Percentiles rank a stretch among this genome's conserved stretches.
phyloP scores from a whole-genome alignment of 2,329 filamentous ascomycete genomes.

The Beauveria caledonica region DNA sequence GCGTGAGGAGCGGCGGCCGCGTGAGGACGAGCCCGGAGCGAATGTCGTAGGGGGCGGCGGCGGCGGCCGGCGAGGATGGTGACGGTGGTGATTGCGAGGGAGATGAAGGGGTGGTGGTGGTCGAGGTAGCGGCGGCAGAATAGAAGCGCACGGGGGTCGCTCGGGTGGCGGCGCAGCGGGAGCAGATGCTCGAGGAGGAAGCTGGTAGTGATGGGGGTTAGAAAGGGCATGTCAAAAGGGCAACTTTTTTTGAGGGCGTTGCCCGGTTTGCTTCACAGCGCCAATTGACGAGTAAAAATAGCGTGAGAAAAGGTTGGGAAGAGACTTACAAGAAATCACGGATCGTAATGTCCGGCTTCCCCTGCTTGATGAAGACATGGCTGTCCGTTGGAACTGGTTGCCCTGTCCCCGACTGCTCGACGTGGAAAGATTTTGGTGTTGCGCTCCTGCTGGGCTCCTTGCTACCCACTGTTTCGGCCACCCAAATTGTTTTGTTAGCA shows the following conservation, averaged over 20 bases:
- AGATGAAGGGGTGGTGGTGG: slow-evolving; percentile 9
- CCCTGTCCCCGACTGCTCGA: background rate
- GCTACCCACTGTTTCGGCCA: background rate
- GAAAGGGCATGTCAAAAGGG: background rate
- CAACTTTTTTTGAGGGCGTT: no score
- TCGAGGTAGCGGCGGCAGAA: slow-evolving; percentile 22
- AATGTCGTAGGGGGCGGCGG: slow-evolving; percentile 36
- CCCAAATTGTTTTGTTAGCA: background rate
- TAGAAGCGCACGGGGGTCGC: slow-evolving; percentile 25
- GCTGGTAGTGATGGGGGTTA: slow-evolving; percentile 14
- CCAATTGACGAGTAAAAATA: slow-evolving; percentile 2
- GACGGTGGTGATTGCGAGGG: slow-evolving; percentile 9
- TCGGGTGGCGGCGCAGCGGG: slow-evolving; percentile 29
- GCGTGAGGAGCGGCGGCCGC: slow-evolving; percentile 79
- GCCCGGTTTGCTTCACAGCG: background rate
- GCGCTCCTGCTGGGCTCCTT: background rate
- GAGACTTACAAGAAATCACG: slow-evolving; percentile 41
- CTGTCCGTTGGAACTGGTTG: background rate
- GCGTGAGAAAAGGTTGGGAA: background rate
- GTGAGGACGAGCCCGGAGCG: slow-evolving; percentile 71
- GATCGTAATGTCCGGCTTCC: slow-evolving; percentile 36
- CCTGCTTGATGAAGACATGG: slow-evolving; percentile 12
- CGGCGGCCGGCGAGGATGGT: slow-evolving; percentile 9
- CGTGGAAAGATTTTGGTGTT: slow-evolving; percentile 3
- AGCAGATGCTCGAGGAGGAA: slow-evolving; percentile 25